A percentile compares a stretch with the other conserved stretches of the same genome.
These are phyloP conservation scores for Fagus crenata DNA, from an alignment of 306 rosid genomes.

Conservation along the genomic window DNA sequence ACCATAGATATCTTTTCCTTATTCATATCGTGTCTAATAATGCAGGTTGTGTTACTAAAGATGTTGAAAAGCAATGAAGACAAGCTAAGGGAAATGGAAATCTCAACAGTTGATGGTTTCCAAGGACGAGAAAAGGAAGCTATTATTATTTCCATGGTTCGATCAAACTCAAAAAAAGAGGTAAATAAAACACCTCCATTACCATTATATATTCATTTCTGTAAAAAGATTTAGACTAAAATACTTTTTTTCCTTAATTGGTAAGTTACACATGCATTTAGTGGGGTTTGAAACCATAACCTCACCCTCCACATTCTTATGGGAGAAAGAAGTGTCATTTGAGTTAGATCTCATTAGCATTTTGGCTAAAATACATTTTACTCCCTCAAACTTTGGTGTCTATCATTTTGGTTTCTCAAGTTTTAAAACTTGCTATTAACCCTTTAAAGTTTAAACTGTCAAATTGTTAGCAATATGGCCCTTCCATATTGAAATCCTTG, in stretches of 20 bases:
- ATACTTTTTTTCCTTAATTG: too few relatives aligned
- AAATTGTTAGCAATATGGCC: too few relatives aligned
- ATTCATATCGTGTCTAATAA: slow-evolving; percentile 13
- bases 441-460: too few relatives aligned
- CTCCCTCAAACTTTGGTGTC: too few relatives aligned
- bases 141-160: slow-evolving; percentile 91
- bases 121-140: slow-evolving; percentile 99
- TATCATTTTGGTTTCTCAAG: too few relatives aligned
- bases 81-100: slow-evolving; percentile 74
- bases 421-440: too few relatives aligned
- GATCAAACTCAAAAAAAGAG: slow-evolving; percentile 89
- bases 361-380: too few relatives aligned
- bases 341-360: too few relatives aligned
- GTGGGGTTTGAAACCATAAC: too few relatives aligned
- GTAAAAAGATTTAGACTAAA: not conserved
- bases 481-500: too few relatives aligned
- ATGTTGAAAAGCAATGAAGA: slow-evolving; percentile 76
- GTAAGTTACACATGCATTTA: too few relatives aligned
- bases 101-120: slow-evolving; percentile 97
- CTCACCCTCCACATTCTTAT: too few relatives aligned
- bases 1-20: not conserved
- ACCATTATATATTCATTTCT: not conserved
- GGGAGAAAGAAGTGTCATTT: not conserved
- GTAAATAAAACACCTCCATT: slow-evolving; percentile 42
- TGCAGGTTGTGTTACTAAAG: slow-evolving; percentile 83